A percentile compares a stretch with the other conserved stretches of the same genome.
Conservation (phyloP, 495 filamentous ascomycete species). For the Neurospora africana region DNA sequence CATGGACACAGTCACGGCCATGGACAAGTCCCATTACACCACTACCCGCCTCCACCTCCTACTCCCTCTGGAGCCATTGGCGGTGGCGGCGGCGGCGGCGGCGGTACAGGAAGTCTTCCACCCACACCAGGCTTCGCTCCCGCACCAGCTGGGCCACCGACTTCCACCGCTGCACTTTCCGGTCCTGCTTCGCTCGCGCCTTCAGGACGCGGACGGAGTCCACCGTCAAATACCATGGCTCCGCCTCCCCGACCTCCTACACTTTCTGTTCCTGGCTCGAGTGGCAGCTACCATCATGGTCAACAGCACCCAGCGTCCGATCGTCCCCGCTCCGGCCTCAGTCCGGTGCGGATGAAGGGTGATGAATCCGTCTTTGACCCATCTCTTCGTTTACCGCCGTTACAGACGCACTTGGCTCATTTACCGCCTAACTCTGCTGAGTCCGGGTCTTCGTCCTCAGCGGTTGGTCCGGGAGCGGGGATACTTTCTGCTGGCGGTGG, state of each 20-base stretch:
- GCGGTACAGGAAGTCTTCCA: neutral
- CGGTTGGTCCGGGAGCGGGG: neutral
- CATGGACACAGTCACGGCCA: neutral
- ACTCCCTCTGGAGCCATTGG: neutral
- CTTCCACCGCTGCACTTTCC: neutral
- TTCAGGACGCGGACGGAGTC: neutral
- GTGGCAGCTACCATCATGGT: neutral
- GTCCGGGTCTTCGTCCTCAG: neutral
- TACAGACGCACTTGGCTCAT: conserved; percentile 44
- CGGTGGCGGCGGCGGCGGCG: neutral
- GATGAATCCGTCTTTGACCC: conserved; percentile 25
- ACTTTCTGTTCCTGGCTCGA: neutral
- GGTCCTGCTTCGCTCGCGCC: neutral
- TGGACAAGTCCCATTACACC: neutral
- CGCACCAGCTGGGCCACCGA: neutral
- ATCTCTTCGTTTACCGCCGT: conserved; percentile 46
- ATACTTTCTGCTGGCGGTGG: neutral
- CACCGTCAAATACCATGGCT: neutral
- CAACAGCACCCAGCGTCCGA: neutral
- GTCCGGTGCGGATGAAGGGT: neutral
- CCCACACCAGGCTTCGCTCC: neutral
- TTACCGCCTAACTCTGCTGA: conserved; percentile 13
- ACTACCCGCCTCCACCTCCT: neutral
- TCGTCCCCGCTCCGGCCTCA: neutral
- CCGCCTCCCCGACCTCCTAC: neutral